phyloP scores from a whole-genome alignment of 2,329 filamentous ascomycete genomes.

The Beauveria australis region DNA sequence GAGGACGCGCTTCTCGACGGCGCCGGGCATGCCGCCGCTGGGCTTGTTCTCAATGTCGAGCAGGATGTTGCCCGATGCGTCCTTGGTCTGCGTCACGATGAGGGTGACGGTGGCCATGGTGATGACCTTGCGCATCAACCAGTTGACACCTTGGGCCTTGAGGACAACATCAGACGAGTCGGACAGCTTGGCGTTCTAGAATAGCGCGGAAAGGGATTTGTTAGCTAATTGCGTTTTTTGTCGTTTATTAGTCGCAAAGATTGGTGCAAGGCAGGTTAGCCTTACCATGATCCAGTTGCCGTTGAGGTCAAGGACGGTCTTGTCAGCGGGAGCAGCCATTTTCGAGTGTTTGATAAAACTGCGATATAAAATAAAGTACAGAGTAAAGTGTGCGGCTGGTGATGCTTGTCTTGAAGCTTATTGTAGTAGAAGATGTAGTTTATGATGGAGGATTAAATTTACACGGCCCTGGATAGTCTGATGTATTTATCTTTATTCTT shows the following conservation, averaged over 20 bases:
- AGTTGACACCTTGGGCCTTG: constrained; percentile 16
- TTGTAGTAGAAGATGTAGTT: background rate
- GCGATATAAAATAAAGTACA: background rate
- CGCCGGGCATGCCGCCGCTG: constrained; percentile 11
- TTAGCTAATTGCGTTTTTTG: background rate
- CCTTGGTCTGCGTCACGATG: constrained; percentile 12
- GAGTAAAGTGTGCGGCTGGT: background rate
- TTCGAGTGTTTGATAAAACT: background rate
- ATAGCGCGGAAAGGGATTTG: background rate
- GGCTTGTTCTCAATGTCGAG: constrained; percentile 16
- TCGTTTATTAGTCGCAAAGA: background rate
- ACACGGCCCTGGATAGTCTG: background rate
- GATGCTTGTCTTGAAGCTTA: background rate
- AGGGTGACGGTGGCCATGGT: constrained; percentile 13
- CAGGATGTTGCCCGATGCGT: constrained; percentile 12
- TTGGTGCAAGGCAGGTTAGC: background rate
- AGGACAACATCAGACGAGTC: constrained; percentile 15
- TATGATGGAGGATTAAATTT: background rate
- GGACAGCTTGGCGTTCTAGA: constrained; percentile 12
- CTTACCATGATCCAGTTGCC: constrained; percentile 12
- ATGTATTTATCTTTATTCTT: constrained; percentile 8
- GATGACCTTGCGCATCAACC: constrained; percentile 17
- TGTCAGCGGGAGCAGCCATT: constrained; percentile 10
- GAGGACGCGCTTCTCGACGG: constrained; percentile 14
- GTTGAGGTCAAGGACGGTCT: constrained; percentile 11